phyloP scores from a whole-genome alignment of 176 grass and related monocot genomes.

The Triticum monococcum region DNA sequence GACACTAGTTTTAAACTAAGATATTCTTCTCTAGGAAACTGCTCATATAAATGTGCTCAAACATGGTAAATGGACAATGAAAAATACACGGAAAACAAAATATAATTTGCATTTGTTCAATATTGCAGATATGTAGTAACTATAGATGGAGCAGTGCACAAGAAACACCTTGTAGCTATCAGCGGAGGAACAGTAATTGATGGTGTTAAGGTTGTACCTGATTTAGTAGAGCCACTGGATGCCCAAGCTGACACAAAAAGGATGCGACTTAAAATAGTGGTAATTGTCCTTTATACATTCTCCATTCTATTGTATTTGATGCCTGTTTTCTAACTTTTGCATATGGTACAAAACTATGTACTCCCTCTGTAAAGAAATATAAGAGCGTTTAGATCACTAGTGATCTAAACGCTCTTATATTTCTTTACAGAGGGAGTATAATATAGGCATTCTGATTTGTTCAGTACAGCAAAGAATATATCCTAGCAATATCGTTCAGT shows the following conservation, averaged over 20 bases:
- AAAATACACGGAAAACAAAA: not conserved
- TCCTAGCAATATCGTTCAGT: not conserved
- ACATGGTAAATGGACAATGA: slow-evolving; percentile 3
- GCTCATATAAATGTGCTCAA: not conserved
- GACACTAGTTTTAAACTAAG: not conserved
- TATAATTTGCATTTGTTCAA: slow-evolving; percentile 19
- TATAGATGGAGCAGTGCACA: slow-evolving; percentile 68
- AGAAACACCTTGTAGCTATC: slow-evolving; percentile 73
- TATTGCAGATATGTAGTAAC: slow-evolving; percentile 87
- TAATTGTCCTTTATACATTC: slow-evolving; percentile 39
- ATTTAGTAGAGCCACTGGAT: slow-evolving; percentile 73
- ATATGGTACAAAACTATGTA: not conserved
- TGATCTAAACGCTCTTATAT: too few relatives aligned
- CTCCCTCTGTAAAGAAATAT: too few relatives aligned
- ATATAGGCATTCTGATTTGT: not conserved
- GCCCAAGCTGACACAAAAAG: slow-evolving; percentile 62
- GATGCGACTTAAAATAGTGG: slow-evolving; percentile 78
- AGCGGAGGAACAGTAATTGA: slow-evolving; percentile 85
- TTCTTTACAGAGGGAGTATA: not conserved
- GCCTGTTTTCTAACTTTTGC: not conserved
- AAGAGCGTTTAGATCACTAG: too few relatives aligned
- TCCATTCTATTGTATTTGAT: slow-evolving; percentile 8
- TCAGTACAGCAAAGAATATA: not conserved
- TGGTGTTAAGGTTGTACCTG: slow-evolving; percentile 74
- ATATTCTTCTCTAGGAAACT: not conserved